Base-by-base conservation (phyloP, 257 asterid genomes). In the Lantana camara region DNA sequence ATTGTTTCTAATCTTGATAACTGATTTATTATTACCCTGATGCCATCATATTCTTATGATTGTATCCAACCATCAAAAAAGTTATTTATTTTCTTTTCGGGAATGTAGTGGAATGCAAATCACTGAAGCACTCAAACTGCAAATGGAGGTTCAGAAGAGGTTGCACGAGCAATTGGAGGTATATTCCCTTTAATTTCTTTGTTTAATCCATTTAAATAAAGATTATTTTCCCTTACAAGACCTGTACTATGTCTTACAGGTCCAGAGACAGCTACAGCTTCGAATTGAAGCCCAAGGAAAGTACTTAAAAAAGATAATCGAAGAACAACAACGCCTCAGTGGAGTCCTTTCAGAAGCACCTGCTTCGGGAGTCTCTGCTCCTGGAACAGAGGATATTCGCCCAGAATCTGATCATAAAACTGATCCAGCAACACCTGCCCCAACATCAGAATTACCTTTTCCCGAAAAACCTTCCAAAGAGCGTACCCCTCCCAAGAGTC, bases 81-180 rank as follows among this genome's bases (percentile, higher is more conserved):
- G 24, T 52, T 22, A n/a, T n/a, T n/a, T 10, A 27, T 35, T 35
- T 10, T 69, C 48, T 42, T 14, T 52, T 54, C 17, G 67, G 69
- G n/a, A 56, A 70, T 72, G 66, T 78, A 84, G 96, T 52, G 96
- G 97, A 29, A 81, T 94, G 93, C 97, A 93, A 82, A 86, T 90
- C 42, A 84, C 86, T 46, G 97, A 88, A 80, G 99, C 97, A 27
- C 84, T 94, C 67, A 94, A 94, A 79, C 89, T 94, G 85, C 99
- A 94, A 79, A 94, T 94, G 99, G 99, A 94, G 90, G 99, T 94
- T 63, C 99, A 94, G 68, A 94, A 90, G 83, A 83, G 99, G 56
- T 87, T 94, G 60, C 99, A 90, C 21, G 99, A 94, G 79, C 99
- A 94, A 64, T 71, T 94, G 75, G 99, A 94, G 98, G 99, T 94